A percentile compares a stretch with the other conserved stretches of the same genome.
Conservation (phyloP, 306 rosid genomes). For the Prunus mongolica region DNA sequence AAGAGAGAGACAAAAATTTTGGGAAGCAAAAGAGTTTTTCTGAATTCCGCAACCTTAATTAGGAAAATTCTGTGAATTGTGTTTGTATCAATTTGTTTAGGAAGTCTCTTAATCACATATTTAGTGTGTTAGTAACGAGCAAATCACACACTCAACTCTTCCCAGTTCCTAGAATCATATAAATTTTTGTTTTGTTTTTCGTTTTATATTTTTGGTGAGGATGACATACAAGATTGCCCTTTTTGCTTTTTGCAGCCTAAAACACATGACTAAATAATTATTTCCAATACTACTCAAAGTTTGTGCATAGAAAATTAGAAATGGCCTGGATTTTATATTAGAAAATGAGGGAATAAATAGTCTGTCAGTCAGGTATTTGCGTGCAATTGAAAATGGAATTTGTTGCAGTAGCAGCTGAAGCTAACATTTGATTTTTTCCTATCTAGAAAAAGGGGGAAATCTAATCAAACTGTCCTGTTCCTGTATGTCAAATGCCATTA, state of each 20-base stretch:
- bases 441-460: background rate
- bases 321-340: background rate
- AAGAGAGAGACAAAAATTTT: background rate
- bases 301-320: background rate
- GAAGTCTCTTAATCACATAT: background rate
- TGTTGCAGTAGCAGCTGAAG: slow-evolving; percentile 1
- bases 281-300: background rate
- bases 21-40: background rate
- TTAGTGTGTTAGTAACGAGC: background rate
- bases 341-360: slow-evolving; percentile 14
- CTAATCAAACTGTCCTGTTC: background rate
- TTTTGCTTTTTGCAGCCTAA: background rate
- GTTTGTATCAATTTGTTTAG: background rate
- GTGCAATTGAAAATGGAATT: background rate
- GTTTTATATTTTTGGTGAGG: too few species aligned
- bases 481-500: background rate
- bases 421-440: background rate
- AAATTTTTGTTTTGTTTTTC: too few species aligned
- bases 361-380: slow-evolving; percentile 4
- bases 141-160: background rate
- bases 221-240: slow-evolving; percentile 1
- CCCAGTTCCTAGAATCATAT: background rate
- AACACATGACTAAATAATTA: background rate
- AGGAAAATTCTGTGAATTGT: background rate
- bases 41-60: background rate